Evolutionary conservation across 179 eudicot species (phyloP).

Genomic region (Corrigiola litoralis): DNA sequence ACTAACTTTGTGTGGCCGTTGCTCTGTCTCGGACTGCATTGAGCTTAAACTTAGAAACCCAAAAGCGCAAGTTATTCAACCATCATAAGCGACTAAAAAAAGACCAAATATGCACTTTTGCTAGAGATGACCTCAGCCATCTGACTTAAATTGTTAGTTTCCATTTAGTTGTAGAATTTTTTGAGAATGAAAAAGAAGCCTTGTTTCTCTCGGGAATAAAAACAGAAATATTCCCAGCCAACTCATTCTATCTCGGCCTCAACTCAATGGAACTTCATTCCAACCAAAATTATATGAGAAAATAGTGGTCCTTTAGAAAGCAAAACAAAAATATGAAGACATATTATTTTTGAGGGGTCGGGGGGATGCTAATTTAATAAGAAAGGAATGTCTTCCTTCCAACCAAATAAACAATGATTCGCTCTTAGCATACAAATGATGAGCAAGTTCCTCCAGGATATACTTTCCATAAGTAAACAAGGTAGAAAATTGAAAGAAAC

Average conservation of each 20-base stretch:
- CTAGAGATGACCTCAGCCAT: not conserved
- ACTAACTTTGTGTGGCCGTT: slow-evolving; percentile 88
- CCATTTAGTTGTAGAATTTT: not conserved
- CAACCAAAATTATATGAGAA: not conserved
- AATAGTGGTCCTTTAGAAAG: too few species aligned
- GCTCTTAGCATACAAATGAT: too few species aligned
- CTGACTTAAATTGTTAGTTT: not conserved
- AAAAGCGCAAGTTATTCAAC: not conserved
- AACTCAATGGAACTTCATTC: not conserved
- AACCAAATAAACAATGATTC: too few species aligned
- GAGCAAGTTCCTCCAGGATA: too few species aligned
- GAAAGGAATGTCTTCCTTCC: too few species aligned
- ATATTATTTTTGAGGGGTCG: too few species aligned
- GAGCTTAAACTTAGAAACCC: not conserved
- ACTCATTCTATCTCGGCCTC: not conserved
- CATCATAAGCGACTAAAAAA: not conserved
- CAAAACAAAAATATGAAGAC: not conserved
- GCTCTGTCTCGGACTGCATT: slow-evolving; percentile 88
- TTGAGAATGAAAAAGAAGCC: too few species aligned
- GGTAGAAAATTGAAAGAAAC: too few species aligned
- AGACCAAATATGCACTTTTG: not conserved
- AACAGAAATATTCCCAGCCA: not conserved
- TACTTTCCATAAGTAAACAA: too few species aligned
- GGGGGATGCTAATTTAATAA: too few species aligned
- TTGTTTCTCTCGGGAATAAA: not conserved